phyloP scores from a whole-genome alignment of 805 yeast genomes.

The Pichia membranifaciens region DNA sequence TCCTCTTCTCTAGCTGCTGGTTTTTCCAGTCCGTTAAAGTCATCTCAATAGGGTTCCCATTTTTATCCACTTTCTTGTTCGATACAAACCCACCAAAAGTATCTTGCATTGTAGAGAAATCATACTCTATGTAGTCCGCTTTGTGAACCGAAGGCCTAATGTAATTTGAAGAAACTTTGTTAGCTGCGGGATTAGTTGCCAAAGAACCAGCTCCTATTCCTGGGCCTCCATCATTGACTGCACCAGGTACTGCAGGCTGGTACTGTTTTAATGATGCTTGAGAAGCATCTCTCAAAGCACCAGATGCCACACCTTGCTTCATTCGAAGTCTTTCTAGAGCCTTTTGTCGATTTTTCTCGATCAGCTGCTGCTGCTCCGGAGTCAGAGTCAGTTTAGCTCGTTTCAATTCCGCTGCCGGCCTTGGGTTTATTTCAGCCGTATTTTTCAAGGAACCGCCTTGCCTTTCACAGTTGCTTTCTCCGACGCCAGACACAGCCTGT shows the following conservation, averaged over 20 bases:
- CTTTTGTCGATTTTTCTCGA: constrained; percentile 47
- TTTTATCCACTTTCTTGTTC: constrained; percentile 30
- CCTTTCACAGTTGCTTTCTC: too few species aligned
- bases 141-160: constrained; percentile 46
- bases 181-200: not conserved
- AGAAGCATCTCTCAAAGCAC: constrained; percentile 21
- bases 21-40: constrained; percentile 51
- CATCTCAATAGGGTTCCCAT: constrained; percentile 28
- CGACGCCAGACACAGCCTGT: not conserved
- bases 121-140: constrained; percentile 74
- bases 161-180: constrained; percentile 10
- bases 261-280: not conserved
- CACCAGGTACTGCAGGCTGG: constrained; percentile 7
- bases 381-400: constrained; percentile 25
- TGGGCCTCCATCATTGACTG: too few species aligned
- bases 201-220: too few species aligned
- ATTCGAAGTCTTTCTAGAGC: constrained; percentile 38
- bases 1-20: constrained; percentile 37
- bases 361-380: constrained; percentile 42
- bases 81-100: constrained; percentile 77
- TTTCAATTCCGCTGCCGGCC: not conserved
- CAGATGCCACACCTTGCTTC: constrained; percentile 12
- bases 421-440: not conserved
- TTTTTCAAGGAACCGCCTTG: not conserved
- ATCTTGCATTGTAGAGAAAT: constrained; percentile 87